phyloP scores from a whole-genome alignment of 768 basidiomycete species.

The Russula olivacea region DNA sequence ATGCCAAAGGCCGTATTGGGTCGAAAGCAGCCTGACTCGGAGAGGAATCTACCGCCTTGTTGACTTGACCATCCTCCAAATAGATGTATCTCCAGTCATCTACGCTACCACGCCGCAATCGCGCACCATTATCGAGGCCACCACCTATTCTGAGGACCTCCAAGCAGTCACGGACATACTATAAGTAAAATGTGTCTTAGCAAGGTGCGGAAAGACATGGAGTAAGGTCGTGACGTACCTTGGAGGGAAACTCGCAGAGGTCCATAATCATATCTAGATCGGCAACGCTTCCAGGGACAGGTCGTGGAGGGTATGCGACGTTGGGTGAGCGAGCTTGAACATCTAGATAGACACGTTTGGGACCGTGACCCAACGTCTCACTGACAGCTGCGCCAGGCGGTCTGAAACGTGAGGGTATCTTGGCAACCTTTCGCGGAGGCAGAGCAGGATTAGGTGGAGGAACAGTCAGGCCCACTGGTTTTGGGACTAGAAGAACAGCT shows the following conservation, averaged over 20 bases:
- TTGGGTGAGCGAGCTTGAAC: slow-evolving; percentile 54
- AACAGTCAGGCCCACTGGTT: slow-evolving; percentile 51
- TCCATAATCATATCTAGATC: slow-evolving; percentile 91
- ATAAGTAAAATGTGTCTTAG: slow-evolving; percentile 10
- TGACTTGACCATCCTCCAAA: slow-evolving; percentile 48
- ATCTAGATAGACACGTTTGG: slow-evolving; percentile 73
- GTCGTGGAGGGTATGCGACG: slow-evolving; percentile 82
- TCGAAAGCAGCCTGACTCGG: slow-evolving; percentile 29
- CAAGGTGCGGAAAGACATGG: neutral
- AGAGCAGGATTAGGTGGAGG: slow-evolving; percentile 69
- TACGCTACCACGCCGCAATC: slow-evolving; percentile 66
- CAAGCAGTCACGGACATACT: slow-evolving; percentile 98
- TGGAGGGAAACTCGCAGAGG: slow-evolving; percentile 85
- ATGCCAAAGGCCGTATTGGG: slow-evolving; percentile 25
- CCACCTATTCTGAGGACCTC: slow-evolving; percentile 90
- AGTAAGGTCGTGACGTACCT: slow-evolving; percentile 39
- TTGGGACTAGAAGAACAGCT: slow-evolving; percentile 50
- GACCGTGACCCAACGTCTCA: slow-evolving; percentile 66
- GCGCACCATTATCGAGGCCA: slow-evolving; percentile 77
- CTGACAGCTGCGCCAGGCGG: slow-evolving; percentile 44
- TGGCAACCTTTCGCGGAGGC: slow-evolving; percentile 46
- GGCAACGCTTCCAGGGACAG: slow-evolving; percentile 73
- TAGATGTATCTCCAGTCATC: slow-evolving; percentile 89
- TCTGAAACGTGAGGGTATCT: slow-evolving; percentile 45
- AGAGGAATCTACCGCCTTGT: slow-evolving; percentile 37